Base-by-base conservation (phyloP, 2,329 filamentous ascomycete genomes). In the Ophioceras dolichostomum region DNA sequence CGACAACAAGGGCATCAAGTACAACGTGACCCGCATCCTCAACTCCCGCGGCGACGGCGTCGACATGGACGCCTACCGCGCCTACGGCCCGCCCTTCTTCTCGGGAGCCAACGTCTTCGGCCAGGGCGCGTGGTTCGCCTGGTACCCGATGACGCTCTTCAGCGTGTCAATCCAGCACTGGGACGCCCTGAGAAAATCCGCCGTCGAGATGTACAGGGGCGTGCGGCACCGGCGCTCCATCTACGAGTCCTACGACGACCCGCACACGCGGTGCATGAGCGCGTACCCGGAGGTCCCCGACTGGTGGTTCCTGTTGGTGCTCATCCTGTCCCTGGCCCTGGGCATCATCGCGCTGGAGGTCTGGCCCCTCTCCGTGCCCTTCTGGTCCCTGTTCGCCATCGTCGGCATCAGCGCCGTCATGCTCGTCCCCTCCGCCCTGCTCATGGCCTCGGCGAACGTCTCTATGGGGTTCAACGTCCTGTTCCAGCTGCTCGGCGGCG, bases 221-320 rank as follows among this genome's bases (percentile, higher is more conserved):
- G 41, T 64, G 21, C 51, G 57, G 12, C 43, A 61, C 42, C 55
- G 59, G 10, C 54, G 49, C 10, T 56, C 56, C 6, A 62, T 63
- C 41, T 64, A 64, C 39, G 59, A 58, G 5, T 57, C 54, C 3
- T 57, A 60, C 12, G 60, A 58, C 37, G 63, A 69, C 41, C 46
- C 62, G 1, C 61, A 67, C 28, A 62, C 49, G 3, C 49, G 59
- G 0, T 48, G 64, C 2, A 67, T 69, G 64, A 45, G 52, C 4
- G 52, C 49, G 2, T 68, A 67, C 41, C 49, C 52, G 0, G 65
- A 68, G 33, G 62, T 68, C 1, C 65, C 65, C 0, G 64, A 67
- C 39, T 69, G 64, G 64, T 69, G 62, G 65, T 65, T 64, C 45
- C 44, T 65, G 5, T 22, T 56, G 24, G 61, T 65, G 30, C 51